Conservation (phyloP, 805 yeast species). For the Cyberlindnera bimundalis region DNA sequence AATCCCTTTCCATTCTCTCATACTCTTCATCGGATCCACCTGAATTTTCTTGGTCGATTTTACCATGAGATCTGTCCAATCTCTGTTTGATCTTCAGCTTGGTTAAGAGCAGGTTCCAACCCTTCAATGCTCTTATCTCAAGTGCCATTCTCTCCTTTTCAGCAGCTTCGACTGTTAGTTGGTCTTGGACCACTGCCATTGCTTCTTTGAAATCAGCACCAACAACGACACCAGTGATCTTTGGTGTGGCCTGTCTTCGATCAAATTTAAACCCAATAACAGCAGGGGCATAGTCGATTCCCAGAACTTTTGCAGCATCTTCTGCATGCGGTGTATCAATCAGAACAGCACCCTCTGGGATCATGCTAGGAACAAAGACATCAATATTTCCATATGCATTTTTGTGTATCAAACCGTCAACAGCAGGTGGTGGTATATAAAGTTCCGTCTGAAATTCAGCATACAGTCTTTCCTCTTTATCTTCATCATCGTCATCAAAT, state of each 20-base stretch:
- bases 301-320: constrained; percentile 67
- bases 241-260: constrained; percentile 51
- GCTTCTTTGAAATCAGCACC: constrained; percentile 61
- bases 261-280: constrained; percentile 83
- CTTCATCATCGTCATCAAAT: constrained; percentile 30
- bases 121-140: constrained; percentile 46
- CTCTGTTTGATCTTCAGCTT: constrained; percentile 42
- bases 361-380: constrained; percentile 71
- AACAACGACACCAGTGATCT: constrained; percentile 73
- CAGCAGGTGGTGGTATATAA: constrained; percentile 57
- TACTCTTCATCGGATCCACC: constrained; percentile 14
- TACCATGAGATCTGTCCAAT: constrained; percentile 46
- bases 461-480: constrained; percentile 62
- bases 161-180: constrained; percentile 41
- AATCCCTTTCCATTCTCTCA: constrained; percentile 18
- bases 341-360: constrained; percentile 75
- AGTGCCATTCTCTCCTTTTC: constrained; percentile 39
- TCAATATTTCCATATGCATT: constrained; percentile 86
- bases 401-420: constrained; percentile 61
- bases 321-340: constrained; percentile 52
- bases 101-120: constrained; percentile 41
- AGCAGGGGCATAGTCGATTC: constrained; percentile 81
- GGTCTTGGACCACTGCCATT: constrained; percentile 45
- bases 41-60: constrained; percentile 9
- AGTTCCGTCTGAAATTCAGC: constrained; percentile 74